A percentile compares a stretch with the other conserved stretches of the same genome.
These are phyloP conservation scores for Calophaca sinica DNA, from an alignment of 306 rosid species.

Conservation along the genomic window DNA sequence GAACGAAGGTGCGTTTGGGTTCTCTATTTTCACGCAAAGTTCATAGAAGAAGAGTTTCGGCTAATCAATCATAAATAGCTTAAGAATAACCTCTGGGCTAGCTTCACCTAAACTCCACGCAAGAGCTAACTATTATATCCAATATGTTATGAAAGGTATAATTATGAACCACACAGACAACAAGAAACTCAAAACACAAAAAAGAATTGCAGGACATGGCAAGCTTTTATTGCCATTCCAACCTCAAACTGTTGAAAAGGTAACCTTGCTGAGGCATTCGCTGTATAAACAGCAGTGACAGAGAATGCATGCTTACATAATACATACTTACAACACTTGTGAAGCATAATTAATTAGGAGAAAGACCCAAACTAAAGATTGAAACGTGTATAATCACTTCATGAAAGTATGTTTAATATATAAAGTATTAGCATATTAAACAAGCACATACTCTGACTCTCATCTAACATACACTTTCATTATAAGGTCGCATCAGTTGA, in stretches of 20 bases:
- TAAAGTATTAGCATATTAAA: too few species aligned
- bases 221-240: conserved; percentile 98
- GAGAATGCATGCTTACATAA: conserved; percentile 96
- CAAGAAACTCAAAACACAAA: conserved; percentile 91
- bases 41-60: too few species aligned
- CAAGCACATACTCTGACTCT: too few species aligned
- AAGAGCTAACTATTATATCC: conserved; percentile 99
- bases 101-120: conserved; percentile 98
- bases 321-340: conserved; percentile 80
- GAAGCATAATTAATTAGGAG: conserved; percentile 21
- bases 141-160: conserved; percentile 93
- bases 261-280: conserved; percentile 92
- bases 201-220: conserved; percentile 93
- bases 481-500: too few species aligned
- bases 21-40: too few species aligned
- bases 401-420: too few species aligned
- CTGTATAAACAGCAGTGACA: conserved; percentile 95
- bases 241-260: conserved; percentile 97
- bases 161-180: conserved; percentile 96
- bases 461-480: too few species aligned
- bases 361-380: neutral
- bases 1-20: too few species aligned
- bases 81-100: conserved; percentile 88
- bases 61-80: conserved; percentile 62
- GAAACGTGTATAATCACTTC: too few species aligned